A percentile compares a stretch with the other conserved stretches of the same genome.
These are phyloP conservation scores for Protomyces gravidus DNA, from an alignment of 1,139 yeast genomes.

Conservation along the genomic window DNA sequence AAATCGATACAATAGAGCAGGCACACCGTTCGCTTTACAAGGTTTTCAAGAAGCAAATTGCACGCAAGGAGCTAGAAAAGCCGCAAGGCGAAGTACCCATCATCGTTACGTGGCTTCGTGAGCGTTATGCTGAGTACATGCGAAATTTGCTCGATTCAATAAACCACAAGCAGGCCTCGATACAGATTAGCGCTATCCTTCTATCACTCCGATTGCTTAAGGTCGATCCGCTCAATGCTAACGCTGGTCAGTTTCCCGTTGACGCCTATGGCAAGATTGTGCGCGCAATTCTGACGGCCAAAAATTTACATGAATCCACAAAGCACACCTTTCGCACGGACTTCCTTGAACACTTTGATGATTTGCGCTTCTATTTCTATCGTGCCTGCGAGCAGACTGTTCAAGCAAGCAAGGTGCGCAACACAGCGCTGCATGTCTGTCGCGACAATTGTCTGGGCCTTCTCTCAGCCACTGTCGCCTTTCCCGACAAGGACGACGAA, in stretches of 20 bases:
- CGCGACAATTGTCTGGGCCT: constrained; percentile 28
- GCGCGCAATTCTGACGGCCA: constrained; percentile 43
- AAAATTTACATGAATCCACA: constrained; percentile 45
- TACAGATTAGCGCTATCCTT: constrained; percentile 62
- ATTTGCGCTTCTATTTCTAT: constrained; percentile 39
- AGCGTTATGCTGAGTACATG: constrained; percentile 58
- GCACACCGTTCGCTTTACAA: constrained; percentile 22
- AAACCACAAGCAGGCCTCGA: constrained; percentile 43
- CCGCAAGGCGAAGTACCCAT: constrained; percentile 31
- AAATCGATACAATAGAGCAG: constrained; percentile 8
- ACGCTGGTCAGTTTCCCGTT: constrained; percentile 62
- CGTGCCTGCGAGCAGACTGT: constrained; percentile 27
- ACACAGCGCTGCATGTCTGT: constrained; percentile 4
- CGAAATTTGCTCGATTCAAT: constrained; percentile 44
- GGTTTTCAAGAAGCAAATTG: constrained; percentile 12
- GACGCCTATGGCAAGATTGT: constrained; percentile 52
- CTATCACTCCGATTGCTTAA: constrained; percentile 58
- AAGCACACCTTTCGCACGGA: constrained; percentile 57
- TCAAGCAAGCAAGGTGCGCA: constrained; percentile 9
- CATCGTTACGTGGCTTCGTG: constrained; percentile 53
- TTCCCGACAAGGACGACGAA: constrained; percentile 28
- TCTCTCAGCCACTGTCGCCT: constrained; percentile 26
- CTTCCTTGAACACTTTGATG: constrained; percentile 49
- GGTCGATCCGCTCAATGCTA: constrained; percentile 55
- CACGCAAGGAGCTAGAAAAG: constrained; percentile 18